phyloP scores from a whole-genome alignment of 2,329 filamentous ascomycete species.

The Fusarium scirpi region DNA sequence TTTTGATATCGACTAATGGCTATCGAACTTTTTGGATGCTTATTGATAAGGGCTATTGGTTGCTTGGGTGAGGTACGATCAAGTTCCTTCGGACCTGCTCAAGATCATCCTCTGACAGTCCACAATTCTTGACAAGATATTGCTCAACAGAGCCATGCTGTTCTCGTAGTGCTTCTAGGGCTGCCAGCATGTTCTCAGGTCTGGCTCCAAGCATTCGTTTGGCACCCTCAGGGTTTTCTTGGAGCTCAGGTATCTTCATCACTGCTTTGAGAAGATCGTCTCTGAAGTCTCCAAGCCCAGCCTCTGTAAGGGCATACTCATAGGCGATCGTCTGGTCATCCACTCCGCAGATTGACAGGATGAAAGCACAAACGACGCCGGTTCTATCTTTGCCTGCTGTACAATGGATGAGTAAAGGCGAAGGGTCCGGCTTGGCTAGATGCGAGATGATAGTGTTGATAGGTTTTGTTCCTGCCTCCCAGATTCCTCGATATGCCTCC shows the following conservation, averaged over 20 bases:
- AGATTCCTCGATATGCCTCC: conserved; percentile 71
- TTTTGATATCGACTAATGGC: not conserved
- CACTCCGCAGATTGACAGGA: conserved; percentile 74
- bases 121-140: conserved; percentile 71
- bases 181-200: conserved; percentile 63
- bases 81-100: conserved; percentile 64
- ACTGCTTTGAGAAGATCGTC: conserved; percentile 63
- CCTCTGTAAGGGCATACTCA: conserved; percentile 77
- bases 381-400: conserved; percentile 84
- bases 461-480: conserved; percentile 62
- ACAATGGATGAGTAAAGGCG: conserved; percentile 76
- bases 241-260: conserved; percentile 62
- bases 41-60: not conserved
- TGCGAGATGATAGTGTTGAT: conserved; percentile 69
- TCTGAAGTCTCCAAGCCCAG: conserved; percentile 67
- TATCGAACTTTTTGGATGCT: not conserved
- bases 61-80: conserved; percentile 51
- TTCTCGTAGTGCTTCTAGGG: conserved; percentile 65
- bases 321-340: conserved; percentile 68
- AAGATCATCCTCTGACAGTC: conserved; percentile 67
- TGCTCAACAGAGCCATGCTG: conserved; percentile 73
- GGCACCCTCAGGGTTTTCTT: conserved; percentile 58
- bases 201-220: conserved; percentile 59
- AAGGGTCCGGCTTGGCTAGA: conserved; percentile 57
- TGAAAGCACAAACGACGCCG: conserved; percentile 74